Conservation (phyloP, 768 basidiomycete species). For the Paxillus involutus region DNA sequence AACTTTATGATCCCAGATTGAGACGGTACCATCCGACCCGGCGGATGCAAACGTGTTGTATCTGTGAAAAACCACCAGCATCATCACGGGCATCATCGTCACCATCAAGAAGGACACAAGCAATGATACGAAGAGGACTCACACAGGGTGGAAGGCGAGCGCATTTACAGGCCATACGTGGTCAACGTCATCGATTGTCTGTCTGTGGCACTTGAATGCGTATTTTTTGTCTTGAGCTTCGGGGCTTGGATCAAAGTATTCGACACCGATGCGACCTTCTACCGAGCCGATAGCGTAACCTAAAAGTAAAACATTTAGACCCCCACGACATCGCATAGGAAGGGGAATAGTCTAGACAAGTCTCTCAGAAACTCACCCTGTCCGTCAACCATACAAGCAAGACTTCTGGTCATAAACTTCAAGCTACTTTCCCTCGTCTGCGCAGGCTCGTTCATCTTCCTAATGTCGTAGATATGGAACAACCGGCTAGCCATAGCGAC, state of each 20-base stretch:
- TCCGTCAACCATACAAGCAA: slow-evolving; percentile 92
- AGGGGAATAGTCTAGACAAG: neutral
- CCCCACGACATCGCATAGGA: neutral
- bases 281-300: slow-evolving; percentile 93
- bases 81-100: neutral
- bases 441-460: slow-evolving; percentile 71
- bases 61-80: slow-evolving; percentile 34
- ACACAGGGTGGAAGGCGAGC: slow-evolving; percentile 91
- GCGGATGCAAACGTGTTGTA: slow-evolving; percentile 95
- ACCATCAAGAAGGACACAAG: neutral
- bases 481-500: slow-evolving; percentile 91
- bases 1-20: slow-evolving; percentile 96
- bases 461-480: slow-evolving; percentile 86
- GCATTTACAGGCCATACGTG: slow-evolving; percentile 97
- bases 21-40: slow-evolving; percentile 91
- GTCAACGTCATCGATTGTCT: slow-evolving; percentile 87
- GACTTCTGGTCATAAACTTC: slow-evolving; percentile 90
- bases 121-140: slow-evolving; percentile 23
- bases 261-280: slow-evolving; percentile 95
- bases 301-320: slow-evolving; percentile 21
- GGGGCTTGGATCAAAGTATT: slow-evolving; percentile 87
- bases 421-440: slow-evolving; percentile 90
- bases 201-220: slow-evolving; percentile 96
- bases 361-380: slow-evolving; percentile 54
- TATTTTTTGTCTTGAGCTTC: slow-evolving; percentile 73